phyloP scores from a whole-genome alignment of 108 stramenopile genomes.

The Fragilaria crotonensis region DNA sequence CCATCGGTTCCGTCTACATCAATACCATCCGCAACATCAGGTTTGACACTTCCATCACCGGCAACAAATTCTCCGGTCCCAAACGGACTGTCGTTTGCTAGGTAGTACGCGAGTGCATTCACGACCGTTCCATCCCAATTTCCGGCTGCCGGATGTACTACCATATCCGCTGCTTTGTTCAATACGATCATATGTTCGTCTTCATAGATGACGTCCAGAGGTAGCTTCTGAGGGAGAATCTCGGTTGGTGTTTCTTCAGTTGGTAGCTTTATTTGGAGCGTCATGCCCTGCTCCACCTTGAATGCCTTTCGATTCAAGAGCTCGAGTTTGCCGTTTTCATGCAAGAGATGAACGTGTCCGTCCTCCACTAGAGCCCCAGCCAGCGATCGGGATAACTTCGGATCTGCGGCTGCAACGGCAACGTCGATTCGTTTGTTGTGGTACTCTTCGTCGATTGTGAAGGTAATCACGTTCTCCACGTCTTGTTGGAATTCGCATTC shows the following conservation, averaged over 20 bases:
- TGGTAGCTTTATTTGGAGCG: slow-evolving; percentile 15
- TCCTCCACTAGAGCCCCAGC: slow-evolving; percentile 40
- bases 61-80: slow-evolving; percentile 59
- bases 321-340: slow-evolving; percentile 4
- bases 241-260: slow-evolving; percentile 38
- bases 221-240: slow-evolving; percentile 69
- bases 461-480: not conserved
- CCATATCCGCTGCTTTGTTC: slow-evolving; percentile 92
- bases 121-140: slow-evolving; percentile 93
- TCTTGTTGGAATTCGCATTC: not conserved
- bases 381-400: slow-evolving; percentile 34
- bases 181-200: slow-evolving; percentile 90
- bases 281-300: slow-evolving; percentile 34
- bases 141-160: slow-evolving; percentile 97
- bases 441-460: slow-evolving; percentile 4
- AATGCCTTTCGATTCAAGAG: slow-evolving; percentile 35
- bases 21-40: slow-evolving; percentile 16
- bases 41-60: slow-evolving; percentile 6
- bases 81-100: slow-evolving; percentile 52
- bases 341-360: slow-evolving; percentile 17
- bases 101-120: slow-evolving; percentile 90
- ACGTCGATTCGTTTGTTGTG: slow-evolving; percentile 48
- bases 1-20: slow-evolving; percentile 47
- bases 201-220: slow-evolving; percentile 83
- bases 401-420: slow-evolving; percentile 21